Percentiles rank a stretch among this genome's conserved stretches.
Conservation (phyloP, 306 rosid species). For the Malus asiatica region DNA sequence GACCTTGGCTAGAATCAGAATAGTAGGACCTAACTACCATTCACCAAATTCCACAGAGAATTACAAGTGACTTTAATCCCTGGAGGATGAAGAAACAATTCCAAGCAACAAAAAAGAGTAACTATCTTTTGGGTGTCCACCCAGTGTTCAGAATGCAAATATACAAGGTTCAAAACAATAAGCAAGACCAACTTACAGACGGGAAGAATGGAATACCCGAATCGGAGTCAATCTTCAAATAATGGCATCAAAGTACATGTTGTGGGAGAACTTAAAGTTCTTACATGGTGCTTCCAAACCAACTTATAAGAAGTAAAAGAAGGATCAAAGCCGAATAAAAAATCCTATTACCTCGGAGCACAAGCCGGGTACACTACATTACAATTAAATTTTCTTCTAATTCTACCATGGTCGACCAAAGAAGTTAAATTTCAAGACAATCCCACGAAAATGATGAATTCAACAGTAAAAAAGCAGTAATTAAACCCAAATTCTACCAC, state of each 20-base stretch:
- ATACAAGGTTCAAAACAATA: neutral
- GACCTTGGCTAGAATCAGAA: neutral
- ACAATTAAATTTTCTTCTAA: neutral
- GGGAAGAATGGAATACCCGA: neutral
- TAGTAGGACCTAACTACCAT: neutral
- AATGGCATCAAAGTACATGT: neutral
- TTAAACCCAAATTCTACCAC: neutral
- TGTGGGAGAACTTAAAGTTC: neutral
- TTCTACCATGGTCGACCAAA: neutral
- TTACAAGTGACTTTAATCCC: neutral
- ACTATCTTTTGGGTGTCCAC: neutral
- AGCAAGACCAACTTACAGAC: neutral
- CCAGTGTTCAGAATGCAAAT: neutral
- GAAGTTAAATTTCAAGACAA: neutral
- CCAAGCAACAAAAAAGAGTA: neutral
- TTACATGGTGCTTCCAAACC: neutral
- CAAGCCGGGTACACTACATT: neutral
- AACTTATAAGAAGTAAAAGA: neutral
- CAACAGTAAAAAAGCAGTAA: neutral
- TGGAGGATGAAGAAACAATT: neutral
- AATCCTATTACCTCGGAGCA: neutral
- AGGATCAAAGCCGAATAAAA: neutral
- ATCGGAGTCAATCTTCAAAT: neutral
- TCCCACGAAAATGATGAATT: constrained; percentile 11
- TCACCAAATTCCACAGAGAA: neutral